Conservation (phyloP, 169 alveolate species). For the Plasmodium chabaudi region DNA sequence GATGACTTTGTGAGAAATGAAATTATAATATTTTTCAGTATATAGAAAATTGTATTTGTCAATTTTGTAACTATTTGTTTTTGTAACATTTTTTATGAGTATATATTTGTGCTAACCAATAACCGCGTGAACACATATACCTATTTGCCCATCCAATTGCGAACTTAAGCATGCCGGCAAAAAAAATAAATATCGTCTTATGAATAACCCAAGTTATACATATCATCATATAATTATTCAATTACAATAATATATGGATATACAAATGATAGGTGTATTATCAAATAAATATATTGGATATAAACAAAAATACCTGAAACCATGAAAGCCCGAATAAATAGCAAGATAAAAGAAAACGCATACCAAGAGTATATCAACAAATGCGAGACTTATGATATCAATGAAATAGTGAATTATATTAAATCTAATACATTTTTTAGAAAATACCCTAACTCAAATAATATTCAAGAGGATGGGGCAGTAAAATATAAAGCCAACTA, state of each 20-base stretch:
- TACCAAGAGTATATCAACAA: conserved; percentile 48
- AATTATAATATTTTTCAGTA: too few species aligned
- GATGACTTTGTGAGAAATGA: too few species aligned
- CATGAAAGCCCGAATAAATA: conserved; percentile 53
- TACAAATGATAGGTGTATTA: background rate
- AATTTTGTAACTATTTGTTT: too few species aligned
- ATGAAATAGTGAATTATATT: conserved; percentile 33
- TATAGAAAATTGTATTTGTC: too few species aligned
- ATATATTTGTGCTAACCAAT: too few species aligned
- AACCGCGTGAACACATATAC: background rate
- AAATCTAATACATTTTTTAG: conserved; percentile 25
- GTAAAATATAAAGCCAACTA: background rate
- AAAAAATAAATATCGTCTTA: too few species aligned
- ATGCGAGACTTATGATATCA: conserved; percentile 17
- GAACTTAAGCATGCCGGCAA: background rate
- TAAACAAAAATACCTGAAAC: background rate
- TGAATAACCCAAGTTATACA: too few species aligned
- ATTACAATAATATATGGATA: background rate
- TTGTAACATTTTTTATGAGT: too few species aligned
- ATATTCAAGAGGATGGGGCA: background rate
- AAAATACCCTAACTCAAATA: background rate
- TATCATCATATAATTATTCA: background rate
- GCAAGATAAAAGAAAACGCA: conserved; percentile 36
- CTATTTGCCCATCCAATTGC: background rate
- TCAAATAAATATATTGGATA: too few species aligned